phyloP scores from a whole-genome alignment of 257 asterid genomes.

The Avicennia marina region DNA sequence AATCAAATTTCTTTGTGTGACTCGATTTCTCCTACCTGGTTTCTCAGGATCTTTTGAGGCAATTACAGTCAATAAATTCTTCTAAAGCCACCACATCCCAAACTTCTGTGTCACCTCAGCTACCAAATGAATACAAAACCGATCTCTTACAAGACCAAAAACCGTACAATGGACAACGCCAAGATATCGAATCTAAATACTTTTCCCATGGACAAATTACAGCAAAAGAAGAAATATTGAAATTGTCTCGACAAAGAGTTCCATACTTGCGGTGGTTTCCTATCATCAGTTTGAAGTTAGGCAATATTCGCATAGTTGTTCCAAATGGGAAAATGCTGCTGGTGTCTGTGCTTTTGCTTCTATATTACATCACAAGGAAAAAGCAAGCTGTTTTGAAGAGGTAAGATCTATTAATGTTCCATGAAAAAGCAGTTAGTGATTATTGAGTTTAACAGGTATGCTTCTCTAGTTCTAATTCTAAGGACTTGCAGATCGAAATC shows the following conservation, averaged over 20 bases:
- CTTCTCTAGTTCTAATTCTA: neutral
- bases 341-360: constrained; percentile 41
- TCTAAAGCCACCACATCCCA: constrained; percentile 42
- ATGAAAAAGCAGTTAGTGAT: neutral
- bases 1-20: neutral
- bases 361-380: constrained; percentile 48
- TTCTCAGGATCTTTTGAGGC: constrained; percentile 75
- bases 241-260: constrained; percentile 43
- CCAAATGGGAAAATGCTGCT: constrained; percentile 63
- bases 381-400: constrained; percentile 57
- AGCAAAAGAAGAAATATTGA: constrained; percentile 47
- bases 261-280: constrained; percentile 67
- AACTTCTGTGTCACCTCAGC: constrained; percentile 32
- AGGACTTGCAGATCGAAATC: neutral
- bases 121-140: constrained; percentile 30
- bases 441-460: neutral
- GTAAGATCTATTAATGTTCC: constrained; percentile 32
- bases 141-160: constrained; percentile 28
- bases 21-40: constrained; percentile 14
- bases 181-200: constrained; percentile 29
- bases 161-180: constrained; percentile 24
- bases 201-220: constrained; percentile 24
- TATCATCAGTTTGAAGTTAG: constrained; percentile 52
- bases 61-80: constrained; percentile 49
- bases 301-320: constrained; percentile 37